phyloP scores from a whole-genome alignment of 306 rosid species.

The Prunus campanulata region DNA sequence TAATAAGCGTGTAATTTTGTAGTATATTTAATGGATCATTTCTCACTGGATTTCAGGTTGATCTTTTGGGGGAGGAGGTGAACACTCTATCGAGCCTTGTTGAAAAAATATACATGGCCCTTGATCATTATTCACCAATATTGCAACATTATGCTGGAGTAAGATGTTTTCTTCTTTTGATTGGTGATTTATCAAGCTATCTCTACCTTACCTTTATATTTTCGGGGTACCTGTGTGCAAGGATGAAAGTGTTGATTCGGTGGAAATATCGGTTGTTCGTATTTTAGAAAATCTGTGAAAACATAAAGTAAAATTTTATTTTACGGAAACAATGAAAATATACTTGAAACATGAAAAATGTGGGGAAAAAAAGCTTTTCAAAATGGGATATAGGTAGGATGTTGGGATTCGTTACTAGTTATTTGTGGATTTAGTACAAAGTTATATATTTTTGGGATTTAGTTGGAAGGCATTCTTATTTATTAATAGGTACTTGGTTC shows the following conservation, averaged over 20 bases:
- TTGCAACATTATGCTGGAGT: conserved; percentile 95
- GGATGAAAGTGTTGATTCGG: background rate
- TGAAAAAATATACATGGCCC: conserved; percentile 68
- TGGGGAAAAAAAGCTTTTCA: no score
- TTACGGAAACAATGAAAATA: background rate
- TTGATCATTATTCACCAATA: conserved; percentile 92
- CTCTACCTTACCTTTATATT: background rate
- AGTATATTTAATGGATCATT: conserved; percentile 21
- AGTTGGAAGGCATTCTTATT: no score
- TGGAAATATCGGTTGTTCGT: background rate
- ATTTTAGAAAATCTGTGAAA: background rate
- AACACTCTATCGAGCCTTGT: conserved; percentile 60
- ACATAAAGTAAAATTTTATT: background rate
- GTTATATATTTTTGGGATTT: no score
- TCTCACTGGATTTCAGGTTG: conserved; percentile 68
- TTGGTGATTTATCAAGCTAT: background rate
- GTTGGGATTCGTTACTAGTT: no score
- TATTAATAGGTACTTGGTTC: no score
- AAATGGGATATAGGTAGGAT: no score
- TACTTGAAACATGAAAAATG: background rate
- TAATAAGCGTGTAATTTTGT: background rate
- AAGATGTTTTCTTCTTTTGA: conserved; percentile 30
- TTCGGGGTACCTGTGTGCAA: background rate
- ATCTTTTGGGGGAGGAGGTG: conserved; percentile 84
- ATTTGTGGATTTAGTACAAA: no score